These are phyloP conservation scores for Penicillium sp. DNA, from an alignment of 2,329 filamentous ascomycete genomes.

Conservation along the genomic window DNA sequence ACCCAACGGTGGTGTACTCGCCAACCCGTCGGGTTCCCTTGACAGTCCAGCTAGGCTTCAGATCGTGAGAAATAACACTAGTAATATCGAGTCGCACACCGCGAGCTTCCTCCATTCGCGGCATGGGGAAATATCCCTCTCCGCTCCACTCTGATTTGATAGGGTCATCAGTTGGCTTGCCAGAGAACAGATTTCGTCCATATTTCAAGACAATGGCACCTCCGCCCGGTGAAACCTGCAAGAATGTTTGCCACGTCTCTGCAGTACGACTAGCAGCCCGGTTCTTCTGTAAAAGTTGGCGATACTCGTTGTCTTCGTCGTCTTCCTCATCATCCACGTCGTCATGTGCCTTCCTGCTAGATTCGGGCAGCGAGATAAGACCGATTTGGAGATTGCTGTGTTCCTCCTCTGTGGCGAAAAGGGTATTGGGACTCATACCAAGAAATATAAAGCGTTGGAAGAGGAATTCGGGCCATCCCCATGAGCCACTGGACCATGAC, in stretches of 20 bases:
- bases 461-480: conserved; percentile 35
- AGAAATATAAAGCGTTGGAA: conserved; percentile 25
- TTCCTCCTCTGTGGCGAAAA: conserved; percentile 19
- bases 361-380: conserved; percentile 30
- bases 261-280: conserved; percentile 23
- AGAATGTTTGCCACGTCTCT: conserved; percentile 36
- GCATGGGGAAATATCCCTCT: conserved; percentile 39
- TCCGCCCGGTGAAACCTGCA: conserved; percentile 30
- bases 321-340: conserved; percentile 28
- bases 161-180: conserved; percentile 31
- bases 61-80: conserved; percentile 26
- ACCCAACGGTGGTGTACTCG: conserved; percentile 40
- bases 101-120: conserved; percentile 28
- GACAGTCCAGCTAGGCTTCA: conserved; percentile 36
- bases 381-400: conserved; percentile 37
- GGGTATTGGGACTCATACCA: conserved; percentile 22
- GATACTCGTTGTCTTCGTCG: conserved; percentile 18
- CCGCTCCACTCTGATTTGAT: conserved; percentile 43
- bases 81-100: conserved; percentile 37
- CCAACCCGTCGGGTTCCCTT: conserved; percentile 39
- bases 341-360: conserved; percentile 13
- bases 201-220: conserved; percentile 36
- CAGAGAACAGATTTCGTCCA: conserved; percentile 40
- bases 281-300: conserved; percentile 12
- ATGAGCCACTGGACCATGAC: conserved; percentile 40